These are phyloP conservation scores for Hericium erinaceus DNA, from an alignment of 768 basidiomycete genomes.

Conservation along the genomic window DNA sequence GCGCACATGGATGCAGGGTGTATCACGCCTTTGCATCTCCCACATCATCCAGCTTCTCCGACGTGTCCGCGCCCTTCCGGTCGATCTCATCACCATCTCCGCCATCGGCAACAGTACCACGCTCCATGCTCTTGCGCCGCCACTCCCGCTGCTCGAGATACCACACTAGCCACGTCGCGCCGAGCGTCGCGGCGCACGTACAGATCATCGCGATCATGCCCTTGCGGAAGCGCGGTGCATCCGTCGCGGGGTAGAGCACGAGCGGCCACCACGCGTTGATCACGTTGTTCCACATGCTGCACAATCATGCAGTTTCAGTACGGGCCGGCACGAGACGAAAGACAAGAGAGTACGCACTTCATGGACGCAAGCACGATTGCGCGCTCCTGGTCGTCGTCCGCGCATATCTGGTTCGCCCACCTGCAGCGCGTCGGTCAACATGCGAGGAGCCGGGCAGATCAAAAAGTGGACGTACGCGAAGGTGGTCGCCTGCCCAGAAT, in stretches of 20 bases:
- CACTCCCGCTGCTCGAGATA: conserved; percentile 36
- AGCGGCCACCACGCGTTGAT: conserved; percentile 65
- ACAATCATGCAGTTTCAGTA: not conserved
- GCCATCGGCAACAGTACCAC: not conserved
- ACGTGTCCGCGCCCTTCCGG: not conserved
- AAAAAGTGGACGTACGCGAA: conserved; percentile 37
- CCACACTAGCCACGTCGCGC: conserved; percentile 47
- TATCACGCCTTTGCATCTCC: no score
- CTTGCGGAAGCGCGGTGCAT: conserved; percentile 57
- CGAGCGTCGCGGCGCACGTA: conserved; percentile 45
- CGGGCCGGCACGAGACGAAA: not conserved
- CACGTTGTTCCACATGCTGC: conserved; percentile 61
- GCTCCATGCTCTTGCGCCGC: not conserved
- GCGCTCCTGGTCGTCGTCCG: conserved; percentile 62
- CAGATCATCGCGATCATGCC: conserved; percentile 66
- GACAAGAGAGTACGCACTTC: conserved; percentile 37
- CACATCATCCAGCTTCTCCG: not conserved
- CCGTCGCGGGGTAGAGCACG: conserved; percentile 64
- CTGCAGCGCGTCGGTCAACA: not conserved
- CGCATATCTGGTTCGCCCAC: conserved; percentile 70
- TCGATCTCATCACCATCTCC: not conserved
- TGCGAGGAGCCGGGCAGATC: not conserved
- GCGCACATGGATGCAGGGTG: no score
- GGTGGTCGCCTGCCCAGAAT: conserved; percentile 68
- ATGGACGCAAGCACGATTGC: conserved; percentile 65